Conservation (phyloP, 2,329 filamentous ascomycete genomes). For the Fusarium sulawesiense region DNA sequence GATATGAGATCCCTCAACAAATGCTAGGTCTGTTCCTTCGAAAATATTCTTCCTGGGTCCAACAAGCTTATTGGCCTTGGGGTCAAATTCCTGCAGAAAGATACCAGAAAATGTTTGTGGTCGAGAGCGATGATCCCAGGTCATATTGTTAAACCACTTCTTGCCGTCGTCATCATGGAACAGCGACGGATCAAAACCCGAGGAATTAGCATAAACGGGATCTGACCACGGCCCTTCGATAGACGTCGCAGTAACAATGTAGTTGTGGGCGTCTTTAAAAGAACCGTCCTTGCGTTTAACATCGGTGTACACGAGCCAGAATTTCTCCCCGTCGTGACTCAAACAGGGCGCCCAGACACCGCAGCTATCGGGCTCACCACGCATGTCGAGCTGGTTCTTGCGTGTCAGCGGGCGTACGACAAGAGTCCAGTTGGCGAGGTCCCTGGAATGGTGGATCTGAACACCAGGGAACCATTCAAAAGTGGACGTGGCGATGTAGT, state of each 20-base stretch:
- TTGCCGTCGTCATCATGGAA: slow-evolving; percentile 68
- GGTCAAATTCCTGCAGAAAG: slow-evolving; percentile 67
- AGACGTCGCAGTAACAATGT: slow-evolving; percentile 65
- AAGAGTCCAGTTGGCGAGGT: slow-evolving; percentile 65
- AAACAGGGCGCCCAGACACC: slow-evolving; percentile 75
- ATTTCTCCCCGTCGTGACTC: slow-evolving; percentile 68
- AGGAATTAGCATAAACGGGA: slow-evolving; percentile 68
- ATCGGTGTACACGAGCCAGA: slow-evolving; percentile 74
- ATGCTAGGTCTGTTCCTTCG: slow-evolving; percentile 63
- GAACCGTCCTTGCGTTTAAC: slow-evolving; percentile 75
- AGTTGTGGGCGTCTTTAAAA: slow-evolving; percentile 73
- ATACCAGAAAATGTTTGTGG: slow-evolving; percentile 66
- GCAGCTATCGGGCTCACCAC: slow-evolving; percentile 69
- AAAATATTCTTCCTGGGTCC: slow-evolving; percentile 68
- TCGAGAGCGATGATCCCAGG: slow-evolving; percentile 64
- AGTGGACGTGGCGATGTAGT: slow-evolving; percentile 67
- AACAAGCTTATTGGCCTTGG: slow-evolving; percentile 60
- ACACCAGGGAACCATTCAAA: slow-evolving; percentile 68
- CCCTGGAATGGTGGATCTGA: slow-evolving; percentile 65
- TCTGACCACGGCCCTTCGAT: slow-evolving; percentile 73
- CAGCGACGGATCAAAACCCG: slow-evolving; percentile 71
- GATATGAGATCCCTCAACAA: slow-evolving; percentile 68
- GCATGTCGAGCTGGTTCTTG: slow-evolving; percentile 65
- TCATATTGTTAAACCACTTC: slow-evolving; percentile 69
- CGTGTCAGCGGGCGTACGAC: slow-evolving; percentile 60